Evolutionary conservation across 73 alveolate species (phyloP).

Genomic region (Tetrahymena thermophila): DNA sequence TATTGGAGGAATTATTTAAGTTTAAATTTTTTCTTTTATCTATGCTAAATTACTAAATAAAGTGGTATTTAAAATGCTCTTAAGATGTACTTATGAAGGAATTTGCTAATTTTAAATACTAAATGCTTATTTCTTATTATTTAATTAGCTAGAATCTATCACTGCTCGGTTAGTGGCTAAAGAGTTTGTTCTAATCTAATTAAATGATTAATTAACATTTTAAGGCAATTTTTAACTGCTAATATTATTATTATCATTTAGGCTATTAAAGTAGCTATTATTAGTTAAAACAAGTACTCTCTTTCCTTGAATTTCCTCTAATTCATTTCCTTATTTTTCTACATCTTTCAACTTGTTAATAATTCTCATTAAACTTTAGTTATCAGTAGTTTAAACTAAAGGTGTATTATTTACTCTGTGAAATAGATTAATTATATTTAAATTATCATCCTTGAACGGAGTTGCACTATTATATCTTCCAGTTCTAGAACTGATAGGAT

Average conservation of each 20-base stretch:
- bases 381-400: neutral
- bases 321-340: neutral
- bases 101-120: no score
- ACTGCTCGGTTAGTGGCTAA: neutral
- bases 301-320: neutral
- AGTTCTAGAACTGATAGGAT: neutral
- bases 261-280: neutral
- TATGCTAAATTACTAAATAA: neutral
- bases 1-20: neutral
- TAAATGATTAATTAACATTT: neutral
- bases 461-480: neutral
- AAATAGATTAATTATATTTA: neutral
- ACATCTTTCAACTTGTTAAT: neutral
- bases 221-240: neutral
- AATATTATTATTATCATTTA: neutral
- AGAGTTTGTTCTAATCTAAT: neutral
- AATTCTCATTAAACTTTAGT: neutral
- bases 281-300: neutral
- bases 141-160: neutral
- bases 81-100: neutral
- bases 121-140: no score
- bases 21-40: neutral
- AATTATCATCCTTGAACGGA: neutral
- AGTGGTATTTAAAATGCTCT: neutral
- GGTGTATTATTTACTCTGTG: neutral